These are phyloP conservation scores for Hirsutella minnesotensis DNA, from an alignment of 2,329 filamentous ascomycete species.

Conservation along the genomic window DNA sequence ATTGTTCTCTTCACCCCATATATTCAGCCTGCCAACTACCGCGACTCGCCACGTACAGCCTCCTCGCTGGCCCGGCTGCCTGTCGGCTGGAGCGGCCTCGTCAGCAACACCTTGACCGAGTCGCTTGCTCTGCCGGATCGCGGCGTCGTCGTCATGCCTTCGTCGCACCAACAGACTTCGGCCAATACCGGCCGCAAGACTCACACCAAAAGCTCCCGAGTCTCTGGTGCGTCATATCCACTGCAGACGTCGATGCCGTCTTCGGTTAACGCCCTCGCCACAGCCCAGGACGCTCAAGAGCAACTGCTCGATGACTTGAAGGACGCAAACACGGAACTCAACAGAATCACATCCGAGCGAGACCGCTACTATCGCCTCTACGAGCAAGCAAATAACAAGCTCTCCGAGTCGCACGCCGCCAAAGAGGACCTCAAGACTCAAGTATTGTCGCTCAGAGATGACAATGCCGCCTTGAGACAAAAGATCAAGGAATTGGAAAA, in stretches of 20 bases:
- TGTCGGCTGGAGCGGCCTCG: too few species aligned
- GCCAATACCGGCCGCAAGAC: conserved; percentile 8
- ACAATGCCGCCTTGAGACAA: conserved; percentile 6
- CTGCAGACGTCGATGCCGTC: neutral
- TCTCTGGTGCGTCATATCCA: conserved; percentile 2
- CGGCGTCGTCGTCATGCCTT: conserved; percentile 5
- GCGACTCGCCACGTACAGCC: too few species aligned
- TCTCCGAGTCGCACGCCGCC: conserved; percentile 13
- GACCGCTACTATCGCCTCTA: conserved; percentile 14
- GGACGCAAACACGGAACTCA: conserved; percentile 12
- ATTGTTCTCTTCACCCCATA: too few species aligned
- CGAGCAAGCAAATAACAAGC: conserved; percentile 17
- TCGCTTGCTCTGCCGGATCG: neutral
- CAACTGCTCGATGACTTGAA: conserved; percentile 10
- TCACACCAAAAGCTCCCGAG: conserved; percentile 1
- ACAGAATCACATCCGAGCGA: conserved; percentile 10
- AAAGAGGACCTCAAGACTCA: conserved; percentile 10
- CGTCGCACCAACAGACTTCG: conserved; percentile 7
- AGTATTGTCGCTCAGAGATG: conserved; percentile 6
- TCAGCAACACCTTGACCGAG: neutral
- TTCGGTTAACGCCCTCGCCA: conserved; percentile 1
- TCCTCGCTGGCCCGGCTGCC: too few species aligned
- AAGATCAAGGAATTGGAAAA: conserved; percentile 14
- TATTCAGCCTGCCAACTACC: too few species aligned
- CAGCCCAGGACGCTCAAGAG: conserved; percentile 6